Evolutionary conservation across 2,329 filamentous ascomycete genomes (phyloP).

Genomic region (Aspergillus hortae): DNA sequence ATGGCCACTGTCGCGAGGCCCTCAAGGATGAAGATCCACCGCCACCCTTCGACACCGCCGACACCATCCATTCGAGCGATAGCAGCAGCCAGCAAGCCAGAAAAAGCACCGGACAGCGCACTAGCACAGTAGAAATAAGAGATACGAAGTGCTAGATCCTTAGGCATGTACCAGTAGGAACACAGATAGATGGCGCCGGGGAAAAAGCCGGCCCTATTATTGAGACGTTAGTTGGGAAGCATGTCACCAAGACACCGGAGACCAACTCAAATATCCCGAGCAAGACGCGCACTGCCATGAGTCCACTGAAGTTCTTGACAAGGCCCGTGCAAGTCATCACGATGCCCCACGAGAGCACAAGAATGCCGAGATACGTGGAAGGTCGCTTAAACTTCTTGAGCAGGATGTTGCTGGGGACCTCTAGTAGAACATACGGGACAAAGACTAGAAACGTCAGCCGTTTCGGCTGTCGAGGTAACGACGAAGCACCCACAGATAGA

Average conservation of each 20-base stretch:
- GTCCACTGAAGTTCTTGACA: constrained; percentile 42
- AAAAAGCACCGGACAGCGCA: constrained; percentile 28
- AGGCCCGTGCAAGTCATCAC: constrained; percentile 50
- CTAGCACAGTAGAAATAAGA: constrained; percentile 22
- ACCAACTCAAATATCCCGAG: constrained; percentile 36
- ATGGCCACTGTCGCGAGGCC: not conserved
- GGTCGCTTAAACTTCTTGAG: constrained; percentile 21
- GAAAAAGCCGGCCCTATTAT: constrained; percentile 15
- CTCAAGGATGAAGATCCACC: not conserved
- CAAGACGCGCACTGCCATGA: constrained; percentile 47
- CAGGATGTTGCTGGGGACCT: constrained; percentile 14
- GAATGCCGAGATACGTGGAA: constrained; percentile 24
- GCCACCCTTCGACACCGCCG: constrained; percentile 4
- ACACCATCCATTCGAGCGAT: constrained; percentile 18
- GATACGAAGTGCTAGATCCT: constrained; percentile 29
- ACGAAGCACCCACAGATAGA: constrained; percentile 6
- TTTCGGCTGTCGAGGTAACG: not conserved
- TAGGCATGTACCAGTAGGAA: constrained; percentile 33
- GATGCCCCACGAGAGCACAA: constrained; percentile 40
- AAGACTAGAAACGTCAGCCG: not conserved
- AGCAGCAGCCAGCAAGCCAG: constrained; percentile 38
- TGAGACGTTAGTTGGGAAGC: too few species aligned
- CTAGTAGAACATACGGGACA: constrained; percentile 9
- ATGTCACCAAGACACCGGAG: too few species aligned
- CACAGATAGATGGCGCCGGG: constrained; percentile 22